phyloP scores from a whole-genome alignment of 257 asterid genomes.

The Rehmannia glutinosa region DNA sequence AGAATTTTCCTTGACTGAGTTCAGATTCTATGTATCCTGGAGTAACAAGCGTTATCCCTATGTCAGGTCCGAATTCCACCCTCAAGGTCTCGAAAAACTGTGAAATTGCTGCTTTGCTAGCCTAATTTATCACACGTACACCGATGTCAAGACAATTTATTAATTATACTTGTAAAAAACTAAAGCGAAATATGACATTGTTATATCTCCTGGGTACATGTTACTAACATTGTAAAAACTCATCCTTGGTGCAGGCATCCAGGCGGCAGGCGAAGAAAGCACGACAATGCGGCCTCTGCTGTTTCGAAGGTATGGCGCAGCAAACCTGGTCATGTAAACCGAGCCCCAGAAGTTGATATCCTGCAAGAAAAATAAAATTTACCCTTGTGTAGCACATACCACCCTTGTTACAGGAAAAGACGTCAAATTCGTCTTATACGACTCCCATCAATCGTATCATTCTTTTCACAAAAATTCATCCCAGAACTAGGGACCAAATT shows the following conservation, averaged over 20 bases:
- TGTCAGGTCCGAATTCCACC: slow-evolving; percentile 61
- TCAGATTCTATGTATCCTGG: slow-evolving; percentile 71
- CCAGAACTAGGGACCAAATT: too few species aligned
- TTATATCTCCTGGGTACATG: too few species aligned
- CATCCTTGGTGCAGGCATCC: slow-evolving; percentile 61
- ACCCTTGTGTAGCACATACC: too few species aligned
- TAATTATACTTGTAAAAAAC: too few species aligned
- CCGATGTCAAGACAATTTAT: too few species aligned
- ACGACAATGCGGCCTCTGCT: slow-evolving; percentile 55
- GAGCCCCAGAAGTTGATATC: slow-evolving; percentile 76
- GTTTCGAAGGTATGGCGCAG: slow-evolving; percentile 52
- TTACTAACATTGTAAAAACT: slow-evolving; percentile 55
- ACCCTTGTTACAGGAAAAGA: too few species aligned
- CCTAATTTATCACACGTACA: slow-evolving; percentile 46
- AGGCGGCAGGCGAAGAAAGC: slow-evolving; percentile 49
- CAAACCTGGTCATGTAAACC: slow-evolving; percentile 49
- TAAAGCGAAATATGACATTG: too few species aligned
- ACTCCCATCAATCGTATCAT: too few species aligned
- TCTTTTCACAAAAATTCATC: too few species aligned
- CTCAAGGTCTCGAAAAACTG: slow-evolving; percentile 71
- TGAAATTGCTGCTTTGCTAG: slow-evolving; percentile 69
- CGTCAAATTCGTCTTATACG: too few species aligned
- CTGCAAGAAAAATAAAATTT: slow-evolving; percentile 29
- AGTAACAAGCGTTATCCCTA: slow-evolving; percentile 57
- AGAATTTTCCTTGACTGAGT: slow-evolving; percentile 52